Evolutionary conservation across 345 rosid genomes (phyloP).

Genomic region (Angophora floribunda): DNA sequence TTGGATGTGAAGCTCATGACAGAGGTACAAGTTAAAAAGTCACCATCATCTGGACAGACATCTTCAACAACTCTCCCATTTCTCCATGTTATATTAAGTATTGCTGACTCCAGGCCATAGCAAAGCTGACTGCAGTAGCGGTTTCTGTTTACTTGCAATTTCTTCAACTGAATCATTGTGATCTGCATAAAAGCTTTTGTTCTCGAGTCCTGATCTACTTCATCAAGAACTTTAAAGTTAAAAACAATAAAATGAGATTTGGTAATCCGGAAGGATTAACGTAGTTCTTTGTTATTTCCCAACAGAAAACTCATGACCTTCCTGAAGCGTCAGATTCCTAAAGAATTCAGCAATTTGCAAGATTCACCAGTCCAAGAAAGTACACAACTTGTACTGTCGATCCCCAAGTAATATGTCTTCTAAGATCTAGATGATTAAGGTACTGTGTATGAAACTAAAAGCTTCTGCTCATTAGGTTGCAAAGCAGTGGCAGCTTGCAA

Average conservation of each 20-base stretch:
- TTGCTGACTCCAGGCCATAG: background rate
- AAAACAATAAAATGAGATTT: background rate
- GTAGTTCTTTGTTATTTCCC: background rate
- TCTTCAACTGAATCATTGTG: background rate
- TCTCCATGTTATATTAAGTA: background rate
- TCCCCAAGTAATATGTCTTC: background rate
- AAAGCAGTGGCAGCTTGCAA: background rate
- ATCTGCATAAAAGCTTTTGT: background rate
- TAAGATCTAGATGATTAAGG: background rate
- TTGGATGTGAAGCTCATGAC: background rate
- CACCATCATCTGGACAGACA: background rate
- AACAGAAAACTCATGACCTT: background rate
- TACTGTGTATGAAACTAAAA: background rate
- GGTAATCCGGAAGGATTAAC: background rate
- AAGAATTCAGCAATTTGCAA: background rate
- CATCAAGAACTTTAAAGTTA: background rate
- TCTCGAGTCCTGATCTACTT: background rate
- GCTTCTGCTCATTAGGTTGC: background rate
- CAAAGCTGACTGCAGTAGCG: background rate
- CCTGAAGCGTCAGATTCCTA: background rate
- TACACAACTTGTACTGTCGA: background rate
- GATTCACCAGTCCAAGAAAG: background rate
- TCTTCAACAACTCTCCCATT: background rate
- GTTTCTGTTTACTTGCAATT: background rate
- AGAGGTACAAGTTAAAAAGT: background rate